These are phyloP conservation scores for Aplosporella prunicola DNA, from an alignment of 2,329 filamentous ascomycete genomes.

Conservation along the genomic window DNA sequence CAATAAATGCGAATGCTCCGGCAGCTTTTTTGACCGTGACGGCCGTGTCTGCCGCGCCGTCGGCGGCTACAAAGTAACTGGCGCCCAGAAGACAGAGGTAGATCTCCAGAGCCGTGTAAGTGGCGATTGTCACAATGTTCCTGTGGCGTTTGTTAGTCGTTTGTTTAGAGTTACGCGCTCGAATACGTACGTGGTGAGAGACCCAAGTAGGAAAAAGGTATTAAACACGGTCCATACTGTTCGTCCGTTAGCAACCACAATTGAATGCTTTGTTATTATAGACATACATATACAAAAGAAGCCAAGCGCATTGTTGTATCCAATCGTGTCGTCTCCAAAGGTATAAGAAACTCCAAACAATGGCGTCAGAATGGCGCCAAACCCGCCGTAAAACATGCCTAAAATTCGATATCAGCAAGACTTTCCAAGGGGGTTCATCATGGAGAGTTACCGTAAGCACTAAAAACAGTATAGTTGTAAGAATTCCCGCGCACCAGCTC, in stretches of 20 bases:
- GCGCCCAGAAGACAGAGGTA: conserved; percentile 36
- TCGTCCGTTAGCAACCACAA: neutral
- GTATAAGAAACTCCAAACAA: conserved; percentile 36
- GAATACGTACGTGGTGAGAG: conserved; percentile 24
- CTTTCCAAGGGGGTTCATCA: neutral
- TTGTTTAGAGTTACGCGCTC: too few relatives aligned
- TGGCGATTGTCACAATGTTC: conserved; percentile 39
- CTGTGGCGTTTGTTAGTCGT: neutral
- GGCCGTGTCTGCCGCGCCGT: conserved; percentile 27
- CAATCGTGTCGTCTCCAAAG: conserved; percentile 33
- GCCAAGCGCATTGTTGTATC: conserved; percentile 42
- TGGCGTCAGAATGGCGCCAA: conserved; percentile 40
- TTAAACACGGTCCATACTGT: conserved; percentile 40
- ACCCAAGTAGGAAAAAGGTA: conserved; percentile 39
- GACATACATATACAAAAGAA: conserved; percentile 39
- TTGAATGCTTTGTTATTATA: neutral
- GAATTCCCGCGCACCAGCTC: conserved; percentile 44
- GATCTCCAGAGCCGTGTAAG: conserved; percentile 39
- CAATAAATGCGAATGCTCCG: conserved; percentile 38
- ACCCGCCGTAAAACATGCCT: conserved; percentile 42
- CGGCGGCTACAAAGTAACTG: conserved; percentile 38
- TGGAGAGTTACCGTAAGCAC: conserved; percentile 39
- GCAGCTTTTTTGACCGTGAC: conserved; percentile 34
- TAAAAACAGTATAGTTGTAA: conserved; percentile 45
- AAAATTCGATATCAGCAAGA: neutral